Evolutionary conservation across 371 early-diverging fungal genomes (phyloP).

Genomic region (Choanephora cucurbitarum): DNA sequence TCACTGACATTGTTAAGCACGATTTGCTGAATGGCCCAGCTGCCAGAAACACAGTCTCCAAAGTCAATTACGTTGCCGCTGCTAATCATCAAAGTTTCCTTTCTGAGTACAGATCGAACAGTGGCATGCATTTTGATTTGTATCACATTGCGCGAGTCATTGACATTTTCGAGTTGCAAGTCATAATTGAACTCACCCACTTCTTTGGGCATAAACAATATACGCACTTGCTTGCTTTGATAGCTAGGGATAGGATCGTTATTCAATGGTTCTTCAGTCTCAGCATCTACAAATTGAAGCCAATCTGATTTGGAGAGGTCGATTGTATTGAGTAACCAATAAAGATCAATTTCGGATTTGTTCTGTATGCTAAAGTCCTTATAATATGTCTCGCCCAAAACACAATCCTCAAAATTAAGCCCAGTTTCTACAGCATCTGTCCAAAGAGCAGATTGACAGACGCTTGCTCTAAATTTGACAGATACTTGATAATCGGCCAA

Average conservation of each 20-base stretch:
- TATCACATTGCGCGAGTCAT: slow-evolving; percentile 83
- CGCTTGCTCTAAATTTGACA: slow-evolving; percentile 79
- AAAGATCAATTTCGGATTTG: slow-evolving; percentile 88
- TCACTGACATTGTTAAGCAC: slow-evolving; percentile 86
- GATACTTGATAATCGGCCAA: slow-evolving; percentile 69
- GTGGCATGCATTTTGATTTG: slow-evolving; percentile 82
- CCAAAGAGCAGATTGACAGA: slow-evolving; percentile 88
- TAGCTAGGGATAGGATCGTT: slow-evolving; percentile 69
- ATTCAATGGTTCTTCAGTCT: slow-evolving; percentile 63
- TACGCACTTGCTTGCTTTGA: slow-evolving; percentile 71
- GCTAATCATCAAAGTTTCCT: slow-evolving; percentile 78
- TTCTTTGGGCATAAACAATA: slow-evolving; percentile 85
- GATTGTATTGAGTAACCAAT: slow-evolving; percentile 80
- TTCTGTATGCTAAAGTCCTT: slow-evolving; percentile 91
- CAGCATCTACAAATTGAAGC: slow-evolving; percentile 75
- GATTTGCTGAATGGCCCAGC: slow-evolving; percentile 78
- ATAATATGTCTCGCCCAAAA: slow-evolving; percentile 84
- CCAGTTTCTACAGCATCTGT: slow-evolving; percentile 90
- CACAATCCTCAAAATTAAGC: slow-evolving; percentile 91
- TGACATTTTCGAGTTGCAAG: slow-evolving; percentile 87
- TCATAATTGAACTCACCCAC: slow-evolving; percentile 91
- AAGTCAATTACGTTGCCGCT: slow-evolving; percentile 86
- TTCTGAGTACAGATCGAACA: slow-evolving; percentile 74
- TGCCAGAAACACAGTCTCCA: slow-evolving; percentile 91
- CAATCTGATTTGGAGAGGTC: slow-evolving; percentile 67